Evolutionary conservation across 192 early-diverging fungal species (phyloP), one percentile per base, ranked within the genome.

Genomic region (Rhizoclosmatium sp.): DNA sequence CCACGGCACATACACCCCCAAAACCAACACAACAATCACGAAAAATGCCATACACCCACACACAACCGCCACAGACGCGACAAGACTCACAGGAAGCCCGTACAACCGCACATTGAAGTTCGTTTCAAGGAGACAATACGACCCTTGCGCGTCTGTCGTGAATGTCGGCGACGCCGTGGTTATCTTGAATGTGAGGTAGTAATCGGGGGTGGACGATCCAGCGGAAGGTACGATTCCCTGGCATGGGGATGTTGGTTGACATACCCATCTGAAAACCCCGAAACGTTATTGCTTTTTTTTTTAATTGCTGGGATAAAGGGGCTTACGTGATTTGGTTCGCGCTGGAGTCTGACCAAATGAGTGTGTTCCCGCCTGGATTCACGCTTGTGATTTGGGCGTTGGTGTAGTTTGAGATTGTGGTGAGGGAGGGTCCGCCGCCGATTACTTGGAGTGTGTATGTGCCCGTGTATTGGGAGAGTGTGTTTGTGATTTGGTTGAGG

Each of bases 21-120:
- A 16, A 21, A 64, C 45, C 23, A 64, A 14, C 10, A 7, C 73
- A 12, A 46, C 75, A 12, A 47, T 4, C 45, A 58, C 2, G 47
- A 41, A 23, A 47, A 68, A 45, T 2, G 51, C 12, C 14, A 31
- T 46, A 16, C 47, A 14, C 1, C n/a, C 54, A 14, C 66, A 47
- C 65, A 65, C 67, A 47, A 77, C 75, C 14, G 65, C 65, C 47
- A 44, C 64, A 1, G 64, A 54, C 14, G 65, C 49, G 2, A 14
- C 65, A 59, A 77, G 56, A 9, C 40, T 44, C 10, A 51, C 65
- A 16, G n/a, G 42, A 2, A 77, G 4, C 1, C 75, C 75, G 39
- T 77, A 77, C 14, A 77, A 16, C 2, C 47, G 75, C n/a, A 77
- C 62, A 42, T n/a, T 9, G 75, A 77, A 77, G 12, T 68, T 39